A percentile compares a stretch with the other conserved stretches of the same genome.
Evolutionary conservation across 306 rosid genomes (phyloP).

Genomic region (Gleditsia sinensis): DNA sequence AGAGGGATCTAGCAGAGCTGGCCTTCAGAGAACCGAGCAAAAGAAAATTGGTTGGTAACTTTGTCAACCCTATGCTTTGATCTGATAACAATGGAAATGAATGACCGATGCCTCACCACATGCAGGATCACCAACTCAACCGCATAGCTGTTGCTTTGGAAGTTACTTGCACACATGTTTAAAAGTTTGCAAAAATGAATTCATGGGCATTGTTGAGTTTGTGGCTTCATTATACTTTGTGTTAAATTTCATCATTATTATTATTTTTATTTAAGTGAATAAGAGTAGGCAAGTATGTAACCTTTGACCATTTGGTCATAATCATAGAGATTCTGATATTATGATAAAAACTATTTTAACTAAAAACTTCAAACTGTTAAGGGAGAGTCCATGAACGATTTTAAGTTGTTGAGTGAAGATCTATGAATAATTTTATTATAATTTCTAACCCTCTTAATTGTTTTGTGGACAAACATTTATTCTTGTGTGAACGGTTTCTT

Average conservation of each 20-base stretch:
- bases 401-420: no score
- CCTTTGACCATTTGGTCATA: no score
- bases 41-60: conserved; percentile 73
- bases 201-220: conserved; percentile 17
- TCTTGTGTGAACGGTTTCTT: neutral
- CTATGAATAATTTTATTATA: no score
- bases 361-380: no score
- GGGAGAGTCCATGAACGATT: no score
- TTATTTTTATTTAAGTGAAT: no score
- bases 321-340: no score
- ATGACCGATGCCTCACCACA: neutral
- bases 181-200: neutral
- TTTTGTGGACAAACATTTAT: neutral
- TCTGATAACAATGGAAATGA: neutral
- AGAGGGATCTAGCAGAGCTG: conserved; percentile 61
- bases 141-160: neutral
- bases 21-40: conserved; percentile 73
- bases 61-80: conserved; percentile 16
- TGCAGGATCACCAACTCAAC: neutral
- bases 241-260: no score
- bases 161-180: neutral
- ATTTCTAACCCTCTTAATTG: no score
- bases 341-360: no score
- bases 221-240: no score
- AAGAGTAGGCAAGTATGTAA: no score